A percentile compares a stretch with the other conserved stretches of the same genome.
Conservation (phyloP, 179 eudicot genomes). For the Silene vulgaris region DNA sequence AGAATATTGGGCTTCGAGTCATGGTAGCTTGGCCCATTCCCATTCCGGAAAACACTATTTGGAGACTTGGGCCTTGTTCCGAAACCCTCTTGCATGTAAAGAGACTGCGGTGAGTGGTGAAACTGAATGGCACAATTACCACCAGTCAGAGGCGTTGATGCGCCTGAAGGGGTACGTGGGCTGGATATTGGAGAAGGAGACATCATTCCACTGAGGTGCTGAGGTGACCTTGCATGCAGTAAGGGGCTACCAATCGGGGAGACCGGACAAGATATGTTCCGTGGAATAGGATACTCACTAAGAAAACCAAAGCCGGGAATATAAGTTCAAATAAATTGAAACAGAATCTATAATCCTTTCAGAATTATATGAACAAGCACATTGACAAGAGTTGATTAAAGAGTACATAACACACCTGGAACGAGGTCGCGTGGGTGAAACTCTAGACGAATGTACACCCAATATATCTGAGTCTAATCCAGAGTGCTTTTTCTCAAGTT, state of each 20-base stretch:
- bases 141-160: constrained; percentile 79
- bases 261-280: constrained; percentile 81
- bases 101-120: constrained; percentile 48
- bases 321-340: constrained; percentile 8
- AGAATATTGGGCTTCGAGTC: constrained; percentile 51
- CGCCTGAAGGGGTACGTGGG: constrained; percentile 70
- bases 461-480: constrained; percentile 55
- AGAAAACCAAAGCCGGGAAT: constrained; percentile 18
- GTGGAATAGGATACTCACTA: constrained; percentile 61
- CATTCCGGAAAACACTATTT: constrained; percentile 45
- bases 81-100: constrained; percentile 51
- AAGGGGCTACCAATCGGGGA: constrained; percentile 92
- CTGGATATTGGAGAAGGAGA: constrained; percentile 87
- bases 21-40: constrained; percentile 45
- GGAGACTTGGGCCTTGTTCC: constrained; percentile 48
- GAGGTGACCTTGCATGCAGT: constrained; percentile 66
- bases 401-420: constrained; percentile 47
- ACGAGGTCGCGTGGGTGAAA: constrained; percentile 50
- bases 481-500: constrained; percentile 48
- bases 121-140: constrained; percentile 53
- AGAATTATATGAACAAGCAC: background rate
- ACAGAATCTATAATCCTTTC: background rate
- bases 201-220: constrained; percentile 59
- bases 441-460: constrained; percentile 76
- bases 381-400: background rate